A percentile compares a stretch with the other conserved stretches of the same genome.
Evolutionary conservation across 768 basidiomycete genomes (phyloP).

Genomic region (Chalciporus sphaerocephalus): DNA sequence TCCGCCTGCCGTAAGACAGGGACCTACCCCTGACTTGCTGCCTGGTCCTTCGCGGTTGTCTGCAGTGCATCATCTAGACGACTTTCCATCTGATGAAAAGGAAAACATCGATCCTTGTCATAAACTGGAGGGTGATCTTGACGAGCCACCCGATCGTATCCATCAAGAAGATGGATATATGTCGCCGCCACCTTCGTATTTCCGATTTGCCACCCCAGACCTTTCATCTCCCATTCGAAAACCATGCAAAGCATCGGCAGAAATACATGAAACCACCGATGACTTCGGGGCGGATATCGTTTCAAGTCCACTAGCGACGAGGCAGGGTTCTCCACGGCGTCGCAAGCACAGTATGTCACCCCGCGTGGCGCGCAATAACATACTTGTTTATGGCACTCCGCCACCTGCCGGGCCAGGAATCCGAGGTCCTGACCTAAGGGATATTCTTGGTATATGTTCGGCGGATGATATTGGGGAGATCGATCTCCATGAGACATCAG

Average conservation of each 20-base stretch:
- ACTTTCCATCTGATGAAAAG: slow-evolving; percentile 34
- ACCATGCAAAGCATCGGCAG: slow-evolving; percentile 18
- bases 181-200: slow-evolving; percentile 58
- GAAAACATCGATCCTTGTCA: slow-evolving; percentile 38
- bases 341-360: slow-evolving; percentile 3
- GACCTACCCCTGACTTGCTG: slow-evolving; percentile 4
- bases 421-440: slow-evolving; percentile 42
- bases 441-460: slow-evolving; percentile 40
- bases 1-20: slow-evolving; percentile 14
- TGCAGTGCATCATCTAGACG: slow-evolving; percentile 40
- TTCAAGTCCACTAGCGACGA: slow-evolving; percentile 30
- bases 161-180: slow-evolving; percentile 81
- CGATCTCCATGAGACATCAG: slow-evolving; percentile 18
- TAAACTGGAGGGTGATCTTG: slow-evolving; percentile 40
- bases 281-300: slow-evolving; percentile 51
- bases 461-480: slow-evolving; percentile 44
- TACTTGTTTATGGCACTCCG: slow-evolving; percentile 32
- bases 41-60: slow-evolving; percentile 32
- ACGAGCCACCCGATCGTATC: slow-evolving; percentile 40
- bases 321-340: slow-evolving; percentile 13
- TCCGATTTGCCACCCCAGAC: slow-evolving; percentile 49
- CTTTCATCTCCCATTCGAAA: slow-evolving; percentile 59
- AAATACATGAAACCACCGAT: slow-evolving; percentile 14
- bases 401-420: slow-evolving; percentile 15
- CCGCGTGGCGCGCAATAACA: slow-evolving; percentile 2